Conservation (phyloP, 805 yeast genomes). For the Schwanniomyces sp. region DNA sequence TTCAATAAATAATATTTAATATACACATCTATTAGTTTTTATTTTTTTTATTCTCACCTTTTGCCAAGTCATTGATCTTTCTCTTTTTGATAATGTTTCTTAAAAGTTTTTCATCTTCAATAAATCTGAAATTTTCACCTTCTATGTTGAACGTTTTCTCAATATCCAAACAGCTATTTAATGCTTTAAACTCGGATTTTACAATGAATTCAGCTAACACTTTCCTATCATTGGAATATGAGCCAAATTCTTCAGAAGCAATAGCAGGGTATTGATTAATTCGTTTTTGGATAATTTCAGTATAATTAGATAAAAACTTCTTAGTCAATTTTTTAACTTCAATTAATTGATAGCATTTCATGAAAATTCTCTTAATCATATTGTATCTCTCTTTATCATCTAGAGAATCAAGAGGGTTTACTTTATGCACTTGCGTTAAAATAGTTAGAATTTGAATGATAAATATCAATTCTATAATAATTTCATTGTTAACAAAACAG, state of each 20-base stretch:
- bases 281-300: conserved; percentile 32
- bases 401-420: conserved; percentile 17
- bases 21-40: conserved; percentile 10
- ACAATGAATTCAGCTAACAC: conserved; percentile 57
- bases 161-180: conserved; percentile 39
- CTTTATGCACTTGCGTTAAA: conserved; percentile 22
- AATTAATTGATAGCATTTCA: conserved; percentile 61
- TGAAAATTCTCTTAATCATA: conserved; percentile 49
- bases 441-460: conserved; percentile 52
- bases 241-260: conserved; percentile 20
- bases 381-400: conserved; percentile 20
- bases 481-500: conserved; percentile 55
- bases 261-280: conserved; percentile 49
- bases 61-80: conserved; percentile 19
- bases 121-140: conserved; percentile 33
- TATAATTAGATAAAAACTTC: conserved; percentile 26
- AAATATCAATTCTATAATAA: conserved; percentile 57
- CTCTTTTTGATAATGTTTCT: conserved; percentile 58
- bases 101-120: conserved; percentile 60
- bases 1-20: neutral
- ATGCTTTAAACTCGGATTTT: conserved; percentile 53
- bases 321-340: conserved; percentile 52
- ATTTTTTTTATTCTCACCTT: conserved; percentile 16
- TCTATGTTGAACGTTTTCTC: conserved; percentile 23
- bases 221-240: conserved; percentile 15